Base-by-base conservation (phyloP, 2,329 filamentous ascomycete genomes). In the Cladosporium sp. region DNA sequence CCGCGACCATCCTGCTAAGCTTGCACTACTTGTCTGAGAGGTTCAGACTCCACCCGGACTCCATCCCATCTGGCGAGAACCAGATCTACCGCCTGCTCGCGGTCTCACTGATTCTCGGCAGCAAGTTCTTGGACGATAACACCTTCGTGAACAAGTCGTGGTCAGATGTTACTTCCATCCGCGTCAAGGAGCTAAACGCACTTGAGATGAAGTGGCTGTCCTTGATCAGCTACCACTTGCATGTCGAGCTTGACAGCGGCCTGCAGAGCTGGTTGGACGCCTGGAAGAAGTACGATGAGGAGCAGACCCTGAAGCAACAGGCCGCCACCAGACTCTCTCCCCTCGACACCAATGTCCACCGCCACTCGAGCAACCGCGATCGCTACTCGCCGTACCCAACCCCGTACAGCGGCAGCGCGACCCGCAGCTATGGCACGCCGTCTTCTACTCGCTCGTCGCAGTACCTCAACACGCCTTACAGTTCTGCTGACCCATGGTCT, bases 61-160 rank as follows among this genome's bases (percentile, higher is more conserved):
- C 74, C 34, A 69, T 76, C 38, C 66, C 67, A 18, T 79, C 83
- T 60, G 82, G 82, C 49, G 83, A 86, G 64, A 90, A 90, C 52
- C 89, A 95, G 76, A 86, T 96, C 64, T 96, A 94, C 85, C 90
- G 92, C 68, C 90, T 96, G 82, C 85, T 97, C 70, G 96, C 93
- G 7, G 90, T 94, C 44, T 88, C 91, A 8, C 82, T 97, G 66
- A 86, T 97, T 61, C 84, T 97, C 63, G 93, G 92, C 67, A 96
- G 92, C 87, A 97, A 97, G 82, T 97, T 97, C 75, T 83, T 97
- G 71, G 93, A 97, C 75, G 93, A 97, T 83, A 97, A 97, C 80
- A 97, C 93, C 6, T 97, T 97, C 80, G 93, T 97, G 84, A 97
- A 97, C 81, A 90, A 92, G 65, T 97, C 93, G 1, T 97, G 93